Evolutionary conservation across 2,329 filamentous ascomycete genomes (phyloP), one percentile per base, ranked within the genome.

Genomic region (Cryphonectria nitschkei): DNA sequence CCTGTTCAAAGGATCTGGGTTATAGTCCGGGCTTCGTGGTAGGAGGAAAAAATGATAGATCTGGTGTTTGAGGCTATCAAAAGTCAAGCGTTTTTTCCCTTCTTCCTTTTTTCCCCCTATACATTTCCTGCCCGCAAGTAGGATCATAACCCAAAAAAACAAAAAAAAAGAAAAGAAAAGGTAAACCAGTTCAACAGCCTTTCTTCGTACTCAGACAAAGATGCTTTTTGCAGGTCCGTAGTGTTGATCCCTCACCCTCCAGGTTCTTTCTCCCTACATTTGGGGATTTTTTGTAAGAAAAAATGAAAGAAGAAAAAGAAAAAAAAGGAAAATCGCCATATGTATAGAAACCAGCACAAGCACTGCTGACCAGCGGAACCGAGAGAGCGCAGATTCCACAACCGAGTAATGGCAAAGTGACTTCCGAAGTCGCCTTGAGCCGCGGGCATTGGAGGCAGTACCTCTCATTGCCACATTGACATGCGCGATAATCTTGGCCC

Each of bases 1-100:
- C 56, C 8, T 32, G 19, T 22, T n/a, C 19, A n/a, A 58, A 32
- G 29, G 29, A 60, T 26, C 9, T 61, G 19, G 58, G 58, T 39
- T 37, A 39, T 39, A 39, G 9, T 19, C 22, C 19, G 6, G 58
- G 34, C 26, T 39, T 34, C 39, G 32, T 61, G 54, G 13, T 58
- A 29, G 54, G 13, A 58, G 46, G 16, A 22, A 19, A 22, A n/a
- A 50, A 50, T n/a, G 54, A 58, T 58, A 58, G 54, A 58, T 56
- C 52, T 58, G 54, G 29, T 58, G 54, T 58, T 58, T 9, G 14
- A 32, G 52, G 54, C 54, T 58, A 34, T 58, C 54, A 58, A 58
- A 58, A 58, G 54, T 34, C 9, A 58, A 58, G 54, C 52, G 46
- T n/a, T n/a, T 50, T 50, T n/a, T 16, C 13, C 13, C 11, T 43